A percentile compares a stretch with the other conserved stretches of the same genome.
Conservation (phyloP, 2,329 filamentous ascomycete genomes). For the Didymella exigua region DNA sequence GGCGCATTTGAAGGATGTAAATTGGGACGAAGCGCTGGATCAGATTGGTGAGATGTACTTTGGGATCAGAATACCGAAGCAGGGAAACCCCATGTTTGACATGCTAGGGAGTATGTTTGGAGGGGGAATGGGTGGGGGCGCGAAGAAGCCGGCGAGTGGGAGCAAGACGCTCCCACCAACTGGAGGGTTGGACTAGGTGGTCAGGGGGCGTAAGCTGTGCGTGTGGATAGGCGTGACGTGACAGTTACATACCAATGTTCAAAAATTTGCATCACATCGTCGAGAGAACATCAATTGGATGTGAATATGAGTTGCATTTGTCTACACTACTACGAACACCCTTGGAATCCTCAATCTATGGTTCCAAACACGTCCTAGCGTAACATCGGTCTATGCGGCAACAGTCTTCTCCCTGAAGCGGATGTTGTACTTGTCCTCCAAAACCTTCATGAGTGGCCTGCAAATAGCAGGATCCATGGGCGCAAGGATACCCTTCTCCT, state of each 20-base stretch:
- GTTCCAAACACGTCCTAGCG: neutral
- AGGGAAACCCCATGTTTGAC: constrained; percentile 91
- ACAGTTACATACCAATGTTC: neutral
- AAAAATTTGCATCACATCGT: neutral
- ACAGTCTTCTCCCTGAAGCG: constrained; percentile 71
- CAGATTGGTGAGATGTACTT: constrained; percentile 98
- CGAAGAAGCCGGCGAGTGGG: constrained; percentile 56
- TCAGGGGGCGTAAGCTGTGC: neutral
- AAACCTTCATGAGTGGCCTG: constrained; percentile 74
- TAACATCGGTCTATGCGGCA: constrained; percentile 24
- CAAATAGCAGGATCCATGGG: constrained; percentile 76
- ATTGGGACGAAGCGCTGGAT: constrained; percentile 80
- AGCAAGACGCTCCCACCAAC: constrained; percentile 34
- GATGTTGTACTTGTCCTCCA: constrained; percentile 79
- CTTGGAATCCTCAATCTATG: constrained; percentile 14
- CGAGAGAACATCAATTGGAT: neutral
- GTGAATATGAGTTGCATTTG: constrained; percentile 20
- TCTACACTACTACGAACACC: constrained; percentile 22
- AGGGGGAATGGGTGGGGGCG: constrained; percentile 64
- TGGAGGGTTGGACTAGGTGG: constrained; percentile 41
- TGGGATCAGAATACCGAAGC: constrained; percentile 82
- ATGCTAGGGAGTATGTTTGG: constrained; percentile 98
- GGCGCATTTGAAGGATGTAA: constrained; percentile 74
- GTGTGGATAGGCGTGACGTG: neutral
- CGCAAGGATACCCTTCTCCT: constrained; percentile 75